Evolutionary conservation across 2,329 filamentous ascomycete species (phyloP).

Genomic region (Chaetoscypha palmicola): DNA sequence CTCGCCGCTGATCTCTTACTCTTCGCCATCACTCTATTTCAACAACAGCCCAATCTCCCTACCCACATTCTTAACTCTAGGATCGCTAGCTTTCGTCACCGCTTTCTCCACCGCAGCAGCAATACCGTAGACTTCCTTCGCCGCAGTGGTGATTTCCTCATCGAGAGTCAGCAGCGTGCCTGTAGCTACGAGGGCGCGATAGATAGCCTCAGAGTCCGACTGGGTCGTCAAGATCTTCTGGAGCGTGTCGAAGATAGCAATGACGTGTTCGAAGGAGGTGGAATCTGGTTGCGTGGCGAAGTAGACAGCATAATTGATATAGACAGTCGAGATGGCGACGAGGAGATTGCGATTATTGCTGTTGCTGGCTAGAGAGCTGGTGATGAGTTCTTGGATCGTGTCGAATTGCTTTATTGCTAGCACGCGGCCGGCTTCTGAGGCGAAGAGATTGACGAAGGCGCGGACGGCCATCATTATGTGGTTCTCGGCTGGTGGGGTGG

Average conservation of each 20-base stretch:
- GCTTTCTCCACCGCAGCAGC: slow-evolving; percentile 40
- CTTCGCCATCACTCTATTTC: slow-evolving; percentile 1
- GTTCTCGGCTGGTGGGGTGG: slow-evolving; percentile 60
- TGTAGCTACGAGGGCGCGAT: slow-evolving; percentile 71
- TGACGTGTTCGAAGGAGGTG: slow-evolving; percentile 34
- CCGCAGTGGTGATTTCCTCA: slow-evolving; percentile 47
- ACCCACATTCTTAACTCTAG: slow-evolving; percentile 52
- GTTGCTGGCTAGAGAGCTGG: slow-evolving; percentile 57
- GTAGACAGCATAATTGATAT: slow-evolving; percentile 79
- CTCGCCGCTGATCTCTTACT: no score
- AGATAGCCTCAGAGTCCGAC: slow-evolving; percentile 75
- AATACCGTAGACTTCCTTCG: slow-evolving; percentile 47
- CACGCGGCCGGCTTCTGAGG: slow-evolving; percentile 61
- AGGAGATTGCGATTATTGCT: slow-evolving; percentile 72
- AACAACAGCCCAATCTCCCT: slow-evolving; percentile 42
- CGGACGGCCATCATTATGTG: slow-evolving; percentile 83
- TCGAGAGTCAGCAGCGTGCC: slow-evolving; percentile 66
- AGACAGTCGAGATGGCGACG: slow-evolving; percentile 73
- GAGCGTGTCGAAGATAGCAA: slow-evolving; percentile 50
- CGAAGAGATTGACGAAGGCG: slow-evolving; percentile 76
- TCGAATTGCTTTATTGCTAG: slow-evolving; percentile 54
- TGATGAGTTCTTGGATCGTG: slow-evolving; percentile 39
- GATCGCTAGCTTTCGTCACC: slow-evolving; percentile 49
- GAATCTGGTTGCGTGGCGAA: slow-evolving; percentile 38
- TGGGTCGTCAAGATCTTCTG: slow-evolving; percentile 57